These are phyloP conservation scores for Phoma sp. DNA, from an alignment of 2,329 filamentous ascomycete species.

Conservation along the genomic window DNA sequence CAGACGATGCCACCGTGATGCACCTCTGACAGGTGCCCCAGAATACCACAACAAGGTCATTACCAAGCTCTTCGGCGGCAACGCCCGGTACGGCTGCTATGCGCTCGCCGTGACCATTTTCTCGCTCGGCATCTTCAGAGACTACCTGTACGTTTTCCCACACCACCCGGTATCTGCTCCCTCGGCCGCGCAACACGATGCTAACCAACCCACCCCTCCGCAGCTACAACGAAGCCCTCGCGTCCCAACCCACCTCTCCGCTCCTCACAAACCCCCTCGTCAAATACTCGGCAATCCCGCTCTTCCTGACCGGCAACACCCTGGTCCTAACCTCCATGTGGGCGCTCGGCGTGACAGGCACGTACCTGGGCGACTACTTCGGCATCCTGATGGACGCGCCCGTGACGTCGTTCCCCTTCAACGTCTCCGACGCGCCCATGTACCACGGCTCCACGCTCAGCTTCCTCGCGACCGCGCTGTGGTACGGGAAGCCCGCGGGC, in stretches of 20 bases:
- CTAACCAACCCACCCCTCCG: constrained; percentile 26
- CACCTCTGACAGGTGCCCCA: constrained; percentile 45
- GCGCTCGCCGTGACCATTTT: constrained; percentile 88
- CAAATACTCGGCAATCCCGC: constrained; percentile 69
- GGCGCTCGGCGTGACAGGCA: constrained; percentile 91
- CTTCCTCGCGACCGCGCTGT: constrained; percentile 85
- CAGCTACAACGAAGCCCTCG: constrained; percentile 84
- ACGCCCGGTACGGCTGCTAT: constrained; percentile 83
- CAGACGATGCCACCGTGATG: constrained; percentile 3
- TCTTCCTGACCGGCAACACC: constrained; percentile 78
- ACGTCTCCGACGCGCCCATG: constrained; percentile 88
- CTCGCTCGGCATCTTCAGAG: constrained; percentile 85
- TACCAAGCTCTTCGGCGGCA: constrained; percentile 83
- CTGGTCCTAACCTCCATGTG: constrained; percentile 90
- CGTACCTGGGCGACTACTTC: constrained; percentile 98
- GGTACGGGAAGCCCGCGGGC: constrained; percentile 87
- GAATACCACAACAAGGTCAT: constrained; percentile 92
- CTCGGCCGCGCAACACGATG: not conserved
- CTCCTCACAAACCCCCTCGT: constrained; percentile 66
- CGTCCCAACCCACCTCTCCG: constrained; percentile 75
- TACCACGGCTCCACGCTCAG: constrained; percentile 93
- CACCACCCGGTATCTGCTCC: too few relatives aligned
- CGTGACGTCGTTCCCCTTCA: constrained; percentile 96
- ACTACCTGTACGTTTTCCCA: constrained; percentile 55
- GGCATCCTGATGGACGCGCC: constrained; percentile 96